Evolutionary conservation across 345 rosid species (phyloP).

Genomic region (Aquilaria malaccensis): DNA sequence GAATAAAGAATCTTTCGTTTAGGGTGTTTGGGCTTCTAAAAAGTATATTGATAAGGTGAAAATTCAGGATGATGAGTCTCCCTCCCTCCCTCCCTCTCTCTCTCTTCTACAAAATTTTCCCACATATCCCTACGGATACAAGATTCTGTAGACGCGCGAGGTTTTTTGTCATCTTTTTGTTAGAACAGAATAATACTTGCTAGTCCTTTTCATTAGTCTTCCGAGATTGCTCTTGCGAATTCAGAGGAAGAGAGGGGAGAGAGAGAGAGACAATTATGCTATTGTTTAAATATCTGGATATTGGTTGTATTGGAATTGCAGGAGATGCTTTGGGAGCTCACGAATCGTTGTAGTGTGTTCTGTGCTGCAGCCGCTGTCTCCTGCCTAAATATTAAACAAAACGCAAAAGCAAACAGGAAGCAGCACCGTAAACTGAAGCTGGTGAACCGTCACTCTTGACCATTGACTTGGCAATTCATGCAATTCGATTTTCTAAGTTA

Average conservation of each 20-base stretch:
- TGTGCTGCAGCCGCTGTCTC: slow-evolving; percentile 1
- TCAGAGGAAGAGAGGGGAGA: slow-evolving; percentile 5
- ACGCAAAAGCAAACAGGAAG: background rate
- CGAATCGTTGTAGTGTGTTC: slow-evolving; percentile 5
- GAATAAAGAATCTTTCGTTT: slow-evolving; percentile 1
- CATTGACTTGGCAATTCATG: background rate
- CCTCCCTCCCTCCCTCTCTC: background rate
- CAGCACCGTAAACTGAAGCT: background rate
- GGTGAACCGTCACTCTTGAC: slow-evolving; percentile 3
- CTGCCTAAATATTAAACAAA: slow-evolving; percentile 1
- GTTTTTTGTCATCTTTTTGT: slow-evolving; percentile 17
- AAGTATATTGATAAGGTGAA: background rate
- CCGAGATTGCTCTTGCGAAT: slow-evolving; percentile 4
- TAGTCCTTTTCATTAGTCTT: slow-evolving; percentile 16
- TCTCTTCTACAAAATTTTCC: slow-evolving; percentile 9
- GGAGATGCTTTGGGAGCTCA: slow-evolving; percentile 14
- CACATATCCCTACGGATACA: slow-evolving; percentile 26
- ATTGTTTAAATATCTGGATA: slow-evolving; percentile 12
- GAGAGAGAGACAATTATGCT: slow-evolving; percentile 4
- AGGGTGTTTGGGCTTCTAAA: background rate
- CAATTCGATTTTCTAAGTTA: background rate
- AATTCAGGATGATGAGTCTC: slow-evolving; percentile 2
- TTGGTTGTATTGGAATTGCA: slow-evolving; percentile 13
- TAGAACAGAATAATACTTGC: slow-evolving; percentile 9
- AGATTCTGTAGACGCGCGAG: slow-evolving; percentile 12